Conservation (phyloP, 305 asterid species). For the Withania somnifera region DNA sequence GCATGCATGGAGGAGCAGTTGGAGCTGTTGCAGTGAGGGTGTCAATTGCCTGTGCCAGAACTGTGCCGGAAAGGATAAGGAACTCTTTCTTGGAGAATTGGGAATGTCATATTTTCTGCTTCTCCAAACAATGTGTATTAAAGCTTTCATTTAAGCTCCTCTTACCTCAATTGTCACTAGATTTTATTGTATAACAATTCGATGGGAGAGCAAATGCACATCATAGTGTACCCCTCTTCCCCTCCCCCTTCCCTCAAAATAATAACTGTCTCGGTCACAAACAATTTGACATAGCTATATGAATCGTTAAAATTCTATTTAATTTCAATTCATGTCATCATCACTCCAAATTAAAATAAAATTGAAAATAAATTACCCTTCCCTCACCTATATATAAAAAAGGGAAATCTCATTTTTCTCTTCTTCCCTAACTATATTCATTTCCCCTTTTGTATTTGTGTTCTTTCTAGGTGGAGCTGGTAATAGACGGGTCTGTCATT, state of each 20-base stretch:
- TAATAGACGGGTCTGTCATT: slow-evolving; percentile 46
- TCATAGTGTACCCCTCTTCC: neutral
- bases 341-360: no score
- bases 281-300: no score
- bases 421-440: neutral
- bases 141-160: neutral
- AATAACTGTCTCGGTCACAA: no score
- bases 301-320: no score
- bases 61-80: slow-evolving; percentile 57
- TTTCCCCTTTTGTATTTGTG: neutral
- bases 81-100: slow-evolving; percentile 72
- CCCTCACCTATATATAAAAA: neutral
- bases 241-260: no score
- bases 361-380: neutral
- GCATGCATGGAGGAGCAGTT: slow-evolving; percentile 82
- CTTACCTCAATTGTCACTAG: neutral
- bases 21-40: slow-evolving; percentile 56
- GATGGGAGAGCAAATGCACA: neutral
- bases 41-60: slow-evolving; percentile 67
- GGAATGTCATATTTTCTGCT: slow-evolving; percentile 57
- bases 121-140: slow-evolving; percentile 45
- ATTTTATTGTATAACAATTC: neutral
- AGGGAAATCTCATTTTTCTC: neutral
- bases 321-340: no score
- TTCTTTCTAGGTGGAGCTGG: slow-evolving; percentile 33